Percentiles rank a stretch among this genome's conserved stretches.
These are phyloP conservation scores for Aspergillaceae sp. DNA, from an alignment of 2,329 filamentous ascomycete species.

Conservation along the genomic window DNA sequence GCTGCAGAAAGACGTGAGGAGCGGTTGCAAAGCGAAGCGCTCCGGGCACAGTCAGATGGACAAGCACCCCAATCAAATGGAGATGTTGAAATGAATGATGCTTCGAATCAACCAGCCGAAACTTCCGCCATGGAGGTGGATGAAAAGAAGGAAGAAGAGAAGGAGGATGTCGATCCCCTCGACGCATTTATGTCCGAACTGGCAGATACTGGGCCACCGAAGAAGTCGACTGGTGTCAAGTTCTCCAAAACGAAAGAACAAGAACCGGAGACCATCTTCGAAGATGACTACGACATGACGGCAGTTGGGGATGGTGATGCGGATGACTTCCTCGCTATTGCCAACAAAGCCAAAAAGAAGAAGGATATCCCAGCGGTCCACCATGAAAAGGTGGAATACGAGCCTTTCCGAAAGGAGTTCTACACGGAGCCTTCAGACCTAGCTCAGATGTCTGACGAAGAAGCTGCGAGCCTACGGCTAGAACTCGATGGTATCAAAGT, in stretches of 20 bases:
- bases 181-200: constrained; percentile 92
- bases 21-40: constrained; percentile 42
- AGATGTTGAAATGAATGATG: constrained; percentile 40
- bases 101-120: constrained; percentile 24
- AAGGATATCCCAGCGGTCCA: constrained; percentile 87
- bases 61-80: constrained; percentile 38
- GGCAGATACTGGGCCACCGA: constrained; percentile 42
- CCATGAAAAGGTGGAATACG: constrained; percentile 76
- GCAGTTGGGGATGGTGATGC: constrained; percentile 54
- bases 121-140: constrained; percentile 28
- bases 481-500: constrained; percentile 96
- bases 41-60: constrained; percentile 25
- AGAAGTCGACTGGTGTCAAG: constrained; percentile 27
- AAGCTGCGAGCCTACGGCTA: constrained; percentile 69
- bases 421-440: constrained; percentile 86
- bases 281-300: constrained; percentile 67
- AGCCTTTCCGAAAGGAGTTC: constrained; percentile 85
- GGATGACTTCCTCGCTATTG: constrained; percentile 56
- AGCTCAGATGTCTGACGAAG: constrained; percentile 71
- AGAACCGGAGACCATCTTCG: constrained; percentile 78
- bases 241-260: constrained; percentile 45
- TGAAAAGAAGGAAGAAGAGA: constrained; percentile 14
- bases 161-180: constrained; percentile 72
- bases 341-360: constrained; percentile 68
- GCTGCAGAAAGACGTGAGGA: constrained; percentile 79